Conservation (phyloP, 2,329 filamentous ascomycete species). For the Curvularia eragrostidis region DNA sequence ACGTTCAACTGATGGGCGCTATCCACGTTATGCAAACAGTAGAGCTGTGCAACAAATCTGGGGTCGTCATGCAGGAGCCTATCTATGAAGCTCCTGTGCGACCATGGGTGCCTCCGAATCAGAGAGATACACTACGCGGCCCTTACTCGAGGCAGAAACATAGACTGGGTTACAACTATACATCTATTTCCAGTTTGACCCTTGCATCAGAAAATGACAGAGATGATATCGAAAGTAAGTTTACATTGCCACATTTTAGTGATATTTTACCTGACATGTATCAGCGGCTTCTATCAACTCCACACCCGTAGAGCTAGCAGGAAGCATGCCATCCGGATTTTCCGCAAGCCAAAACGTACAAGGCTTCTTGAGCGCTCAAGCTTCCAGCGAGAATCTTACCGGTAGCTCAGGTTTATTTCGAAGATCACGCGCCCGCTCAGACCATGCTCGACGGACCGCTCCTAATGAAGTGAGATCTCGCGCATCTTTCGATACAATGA, state of each 20-base stretch:
- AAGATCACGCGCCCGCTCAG: slow-evolving; percentile 10
- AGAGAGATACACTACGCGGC: slow-evolving; percentile 23
- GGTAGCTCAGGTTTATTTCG: not conserved
- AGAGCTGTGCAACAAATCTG: slow-evolving; percentile 28
- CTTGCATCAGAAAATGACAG: slow-evolving; percentile 24
- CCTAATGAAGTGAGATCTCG: not conserved
- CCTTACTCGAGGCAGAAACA: slow-evolving; percentile 36
- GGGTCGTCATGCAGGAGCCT: slow-evolving; percentile 19
- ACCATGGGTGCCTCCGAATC: slow-evolving; percentile 29
- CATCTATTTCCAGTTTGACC: slow-evolving; percentile 32
- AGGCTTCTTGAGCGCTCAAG: slow-evolving; percentile 6
- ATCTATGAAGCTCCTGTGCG: slow-evolving; percentile 30
- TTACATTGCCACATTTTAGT: not conserved
- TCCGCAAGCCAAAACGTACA: slow-evolving; percentile 22
- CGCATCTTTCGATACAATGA: slow-evolving; percentile 19
- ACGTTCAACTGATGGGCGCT: slow-evolving; percentile 36
- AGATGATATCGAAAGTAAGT: slow-evolving; percentile 26
- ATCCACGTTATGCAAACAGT: slow-evolving; percentile 39
- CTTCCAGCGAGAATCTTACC: not conserved
- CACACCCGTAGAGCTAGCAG: slow-evolving; percentile 35
- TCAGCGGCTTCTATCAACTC: slow-evolving; percentile 26
- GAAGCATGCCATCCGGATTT: slow-evolving; percentile 32
- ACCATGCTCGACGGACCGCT: not conserved
- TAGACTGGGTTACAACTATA: slow-evolving; percentile 28
- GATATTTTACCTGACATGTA: slow-evolving; percentile 8